Conservation (phyloP, 495 filamentous ascomycete genomes). For the Aspergillus biplanus region DNA sequence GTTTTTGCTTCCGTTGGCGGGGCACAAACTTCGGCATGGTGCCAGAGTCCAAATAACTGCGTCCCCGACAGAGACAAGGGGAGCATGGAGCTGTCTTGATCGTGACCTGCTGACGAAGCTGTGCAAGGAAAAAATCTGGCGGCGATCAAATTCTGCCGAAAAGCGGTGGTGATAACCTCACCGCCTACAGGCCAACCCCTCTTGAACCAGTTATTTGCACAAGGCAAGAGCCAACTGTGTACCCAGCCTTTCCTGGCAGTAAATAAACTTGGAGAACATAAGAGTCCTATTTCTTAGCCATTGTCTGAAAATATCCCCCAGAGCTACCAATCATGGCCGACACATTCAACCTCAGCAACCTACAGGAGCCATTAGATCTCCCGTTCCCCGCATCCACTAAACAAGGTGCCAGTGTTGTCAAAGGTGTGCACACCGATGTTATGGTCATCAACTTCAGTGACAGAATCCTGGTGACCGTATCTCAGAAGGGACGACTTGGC, state of each 20-base stretch:
- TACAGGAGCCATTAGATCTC: conserved; percentile 44
- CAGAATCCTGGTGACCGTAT: conserved; percentile 89
- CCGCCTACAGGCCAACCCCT: conserved; percentile 19
- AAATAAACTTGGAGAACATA: neutral
- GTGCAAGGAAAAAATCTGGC: conserved; percentile 22
- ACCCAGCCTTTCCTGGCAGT: too few relatives aligned
- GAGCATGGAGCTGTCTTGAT: neutral
- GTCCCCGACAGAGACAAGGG: conserved; percentile 12
- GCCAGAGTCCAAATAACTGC: conserved; percentile 4
- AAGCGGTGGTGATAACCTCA: conserved; percentile 18
- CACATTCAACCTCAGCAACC: conserved; percentile 27
- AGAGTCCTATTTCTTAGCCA: neutral
- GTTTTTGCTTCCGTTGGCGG: conserved; percentile 76
- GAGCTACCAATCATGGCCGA: conserved; percentile 34
- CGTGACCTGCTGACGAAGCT: conserved; percentile 9
- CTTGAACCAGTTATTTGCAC: neutral
- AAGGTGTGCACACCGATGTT: conserved; percentile 72
- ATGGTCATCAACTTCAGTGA: conserved; percentile 77
- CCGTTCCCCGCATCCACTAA: conserved; percentile 80
- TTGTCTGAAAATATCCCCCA: neutral
- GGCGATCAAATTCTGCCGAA: conserved; percentile 27
- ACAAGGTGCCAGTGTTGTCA: conserved; percentile 63
- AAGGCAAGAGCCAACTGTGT: too few relatives aligned
- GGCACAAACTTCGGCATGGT: conserved; percentile 78
- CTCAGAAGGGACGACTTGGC: conserved; percentile 80